Conservation (phyloP, 2,329 filamentous ascomycete genomes). For the Pyricularia sp. region DNA sequence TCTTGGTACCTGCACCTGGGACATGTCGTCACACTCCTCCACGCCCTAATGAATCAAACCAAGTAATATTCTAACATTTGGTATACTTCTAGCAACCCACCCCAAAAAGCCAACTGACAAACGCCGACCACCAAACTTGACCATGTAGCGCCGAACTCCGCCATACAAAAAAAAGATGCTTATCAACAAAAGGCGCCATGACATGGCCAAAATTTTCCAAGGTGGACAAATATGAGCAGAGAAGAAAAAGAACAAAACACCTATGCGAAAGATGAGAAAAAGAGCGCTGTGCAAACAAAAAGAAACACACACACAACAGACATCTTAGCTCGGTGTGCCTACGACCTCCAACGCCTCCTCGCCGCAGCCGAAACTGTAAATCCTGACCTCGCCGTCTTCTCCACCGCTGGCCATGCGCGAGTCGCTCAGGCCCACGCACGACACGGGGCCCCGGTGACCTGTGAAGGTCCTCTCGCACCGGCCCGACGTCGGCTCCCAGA, state of each 20-base stretch:
- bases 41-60: neutral
- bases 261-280: no score
- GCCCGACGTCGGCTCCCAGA: conserved; percentile 86
- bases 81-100: neutral
- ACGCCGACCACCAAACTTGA: neutral
- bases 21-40: neutral
- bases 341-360: conserved; percentile 31
- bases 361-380: conserved; percentile 65
- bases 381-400: conserved; percentile 83
- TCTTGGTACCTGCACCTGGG: neutral
- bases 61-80: neutral
- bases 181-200: no score
- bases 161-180: neutral
- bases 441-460: conserved; percentile 83
- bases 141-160: neutral
- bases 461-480: conserved; percentile 89
- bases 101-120: neutral
- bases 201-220: neutral
- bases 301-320: neutral
- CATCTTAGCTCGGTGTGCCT: conserved; percentile 37
- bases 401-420: conserved; percentile 83
- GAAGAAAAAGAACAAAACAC: conserved; percentile 6
- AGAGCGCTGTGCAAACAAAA: no score
- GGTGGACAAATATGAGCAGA: neutral
- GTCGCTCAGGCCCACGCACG: conserved; percentile 86